phyloP scores from a whole-genome alignment of 2,329 filamentous ascomycete species.

The Botryotinia convoluta region DNA sequence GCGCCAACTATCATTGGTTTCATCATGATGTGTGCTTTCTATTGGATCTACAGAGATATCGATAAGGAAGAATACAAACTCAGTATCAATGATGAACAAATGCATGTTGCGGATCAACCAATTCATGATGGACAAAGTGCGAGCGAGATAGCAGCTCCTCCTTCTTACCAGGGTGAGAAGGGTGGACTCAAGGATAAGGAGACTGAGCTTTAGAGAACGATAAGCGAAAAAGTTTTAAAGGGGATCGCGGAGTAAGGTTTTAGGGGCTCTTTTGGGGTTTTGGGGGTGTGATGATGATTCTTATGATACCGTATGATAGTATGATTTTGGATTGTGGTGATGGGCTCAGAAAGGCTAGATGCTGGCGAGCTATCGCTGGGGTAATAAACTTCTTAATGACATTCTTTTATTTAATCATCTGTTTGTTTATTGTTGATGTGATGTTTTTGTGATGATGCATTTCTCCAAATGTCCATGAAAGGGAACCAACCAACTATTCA shows the following conservation, averaged over 20 bases:
- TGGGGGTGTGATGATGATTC: constrained; percentile 2
- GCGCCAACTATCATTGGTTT: constrained; percentile 48
- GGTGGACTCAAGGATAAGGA: not conserved
- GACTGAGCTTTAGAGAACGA: not conserved
- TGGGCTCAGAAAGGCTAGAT: constrained; percentile 5
- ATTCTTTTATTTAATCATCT: not conserved
- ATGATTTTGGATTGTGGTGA: not conserved
- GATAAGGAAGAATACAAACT: constrained; percentile 47
- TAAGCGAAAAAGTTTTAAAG: not conserved
- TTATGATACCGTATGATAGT: constrained; percentile 18
- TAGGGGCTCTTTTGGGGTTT: not conserved
- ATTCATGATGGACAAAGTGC: not conserved
- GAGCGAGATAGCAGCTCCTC: not conserved
- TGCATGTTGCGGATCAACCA: not conserved
- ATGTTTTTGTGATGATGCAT: no score
- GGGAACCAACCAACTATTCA: no score
- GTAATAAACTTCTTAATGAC: constrained; percentile 11
- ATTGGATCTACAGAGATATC: constrained; percentile 47
- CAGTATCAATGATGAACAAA: constrained; percentile 37
- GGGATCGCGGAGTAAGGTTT: not conserved
- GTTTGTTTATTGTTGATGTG: no score
- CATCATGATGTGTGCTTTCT: constrained; percentile 46
- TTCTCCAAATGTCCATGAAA: no score
- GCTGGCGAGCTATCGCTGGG: not conserved
- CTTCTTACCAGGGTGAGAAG: constrained; percentile 9